phyloP scores from a whole-genome alignment of 2,329 filamentous ascomycete genomes.

The Cordyceps militaris region DNA sequence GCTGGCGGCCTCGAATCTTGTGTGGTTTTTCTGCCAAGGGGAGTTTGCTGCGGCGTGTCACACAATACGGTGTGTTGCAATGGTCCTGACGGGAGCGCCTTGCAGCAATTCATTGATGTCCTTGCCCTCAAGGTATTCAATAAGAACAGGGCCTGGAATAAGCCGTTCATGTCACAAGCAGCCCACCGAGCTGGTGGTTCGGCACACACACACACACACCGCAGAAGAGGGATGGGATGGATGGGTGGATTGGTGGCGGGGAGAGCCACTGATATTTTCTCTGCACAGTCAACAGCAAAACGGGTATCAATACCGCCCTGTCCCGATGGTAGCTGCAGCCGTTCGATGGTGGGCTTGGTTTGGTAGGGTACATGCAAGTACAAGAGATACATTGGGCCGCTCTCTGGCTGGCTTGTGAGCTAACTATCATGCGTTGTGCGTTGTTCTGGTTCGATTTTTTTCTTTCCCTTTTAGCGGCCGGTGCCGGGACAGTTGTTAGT shows the following conservation, averaged over 20 bases:
- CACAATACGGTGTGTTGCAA: too few species aligned
- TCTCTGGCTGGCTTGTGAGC: neutral
- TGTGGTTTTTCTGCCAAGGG: too few species aligned
- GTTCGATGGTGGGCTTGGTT: neutral
- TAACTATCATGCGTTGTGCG: neutral
- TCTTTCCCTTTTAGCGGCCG: too few species aligned
- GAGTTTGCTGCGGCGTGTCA: neutral
- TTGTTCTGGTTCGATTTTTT: too few species aligned
- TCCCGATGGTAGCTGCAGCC: neutral
- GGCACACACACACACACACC: neutral
- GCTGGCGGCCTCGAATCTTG: too few species aligned
- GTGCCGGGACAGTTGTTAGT: neutral
- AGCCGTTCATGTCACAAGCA: neutral
- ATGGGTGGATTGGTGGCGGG: neutral
- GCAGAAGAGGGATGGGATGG: neutral
- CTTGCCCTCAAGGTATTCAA: neutral
- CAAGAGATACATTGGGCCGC: neutral
- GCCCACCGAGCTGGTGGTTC: neutral
- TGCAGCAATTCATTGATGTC: too few species aligned
- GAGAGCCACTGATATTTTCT: neutral
- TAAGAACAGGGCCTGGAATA: neutral
- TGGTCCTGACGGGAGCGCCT: too few species aligned
- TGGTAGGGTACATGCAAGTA: neutral
- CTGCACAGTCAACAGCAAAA: neutral
- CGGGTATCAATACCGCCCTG: neutral